Conservation (phyloP, 2,329 filamentous ascomycete genomes). For the Cladobotryum mycophilum region DNA sequence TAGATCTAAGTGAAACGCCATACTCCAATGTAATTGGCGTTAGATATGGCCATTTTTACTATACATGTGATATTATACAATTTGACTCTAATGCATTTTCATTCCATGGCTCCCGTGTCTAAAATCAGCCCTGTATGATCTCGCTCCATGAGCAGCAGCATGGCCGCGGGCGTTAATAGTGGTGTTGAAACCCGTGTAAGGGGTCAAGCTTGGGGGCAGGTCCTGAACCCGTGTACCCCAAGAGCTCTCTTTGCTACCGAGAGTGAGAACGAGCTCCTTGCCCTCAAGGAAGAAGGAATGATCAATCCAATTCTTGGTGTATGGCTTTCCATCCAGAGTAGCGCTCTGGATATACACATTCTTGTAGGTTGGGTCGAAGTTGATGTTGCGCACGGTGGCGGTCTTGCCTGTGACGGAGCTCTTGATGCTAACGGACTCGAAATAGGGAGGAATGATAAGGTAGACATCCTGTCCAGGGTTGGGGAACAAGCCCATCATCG, state of each 20-base stretch:
- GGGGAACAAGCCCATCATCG: conserved; percentile 66
- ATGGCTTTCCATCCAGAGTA: conserved; percentile 53
- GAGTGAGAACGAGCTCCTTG: conserved; percentile 54
- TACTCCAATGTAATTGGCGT: background rate
- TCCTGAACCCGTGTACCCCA: conserved; percentile 58
- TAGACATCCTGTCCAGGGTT: conserved; percentile 65
- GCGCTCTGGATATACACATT: conserved; percentile 61
- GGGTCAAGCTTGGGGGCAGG: conserved; percentile 53
- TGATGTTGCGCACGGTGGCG: conserved; percentile 52
- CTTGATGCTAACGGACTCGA: conserved; percentile 52
- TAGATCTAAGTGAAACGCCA: background rate
- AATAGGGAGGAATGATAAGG: conserved; percentile 64
- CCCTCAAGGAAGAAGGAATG: conserved; percentile 64
- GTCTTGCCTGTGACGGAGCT: conserved; percentile 53
- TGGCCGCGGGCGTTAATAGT: background rate
- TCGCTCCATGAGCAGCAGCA: background rate
- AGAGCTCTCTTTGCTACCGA: conserved; percentile 54
- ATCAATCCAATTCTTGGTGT: conserved; percentile 60
- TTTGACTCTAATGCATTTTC: background rate
- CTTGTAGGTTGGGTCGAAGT: conserved; percentile 54
- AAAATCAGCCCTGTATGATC: conserved; percentile 2
- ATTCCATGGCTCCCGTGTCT: background rate
- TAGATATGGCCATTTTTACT: too few relatives aligned
- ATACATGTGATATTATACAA: background rate
- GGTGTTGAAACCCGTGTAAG: conserved; percentile 27